Conservation (phyloP, 2,329 filamentous ascomycete genomes). For the Xylaria sp. region DNA sequence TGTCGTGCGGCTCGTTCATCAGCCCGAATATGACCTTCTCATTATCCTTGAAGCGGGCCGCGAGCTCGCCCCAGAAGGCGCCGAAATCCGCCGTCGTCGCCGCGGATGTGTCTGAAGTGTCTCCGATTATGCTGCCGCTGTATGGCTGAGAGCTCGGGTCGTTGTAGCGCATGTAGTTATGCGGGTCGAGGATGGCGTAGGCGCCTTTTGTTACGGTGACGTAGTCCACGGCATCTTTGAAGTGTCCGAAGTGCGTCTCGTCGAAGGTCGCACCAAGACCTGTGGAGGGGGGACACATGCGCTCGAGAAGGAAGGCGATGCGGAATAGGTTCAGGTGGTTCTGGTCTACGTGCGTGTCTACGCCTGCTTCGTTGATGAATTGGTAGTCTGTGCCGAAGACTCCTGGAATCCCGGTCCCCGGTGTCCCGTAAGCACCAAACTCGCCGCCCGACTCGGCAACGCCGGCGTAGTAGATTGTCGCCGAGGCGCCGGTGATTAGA, state of each 20-base stretch:
- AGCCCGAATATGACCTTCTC: slow-evolving; percentile 62
- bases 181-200: slow-evolving; percentile 62
- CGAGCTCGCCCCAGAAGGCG: slow-evolving; percentile 62
- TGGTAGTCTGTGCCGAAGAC: slow-evolving; percentile 61
- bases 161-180: slow-evolving; percentile 67
- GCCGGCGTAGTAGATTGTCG: slow-evolving; percentile 61
- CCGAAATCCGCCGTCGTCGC: slow-evolving; percentile 61
- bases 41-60: slow-evolving; percentile 57
- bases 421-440: slow-evolving; percentile 58
- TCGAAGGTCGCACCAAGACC: slow-evolving; percentile 62
- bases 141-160: slow-evolving; percentile 61
- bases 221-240: slow-evolving; percentile 61
- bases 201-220: slow-evolving; percentile 60
- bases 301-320: slow-evolving; percentile 62
- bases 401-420: slow-evolving; percentile 60
- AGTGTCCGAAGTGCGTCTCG: slow-evolving; percentile 61
- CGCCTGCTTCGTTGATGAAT: slow-evolving; percentile 59
- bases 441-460: slow-evolving; percentile 61
- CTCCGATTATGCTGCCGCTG: slow-evolving; percentile 62
- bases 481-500: slow-evolving; percentile 48
- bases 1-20: slow-evolving; percentile 64
- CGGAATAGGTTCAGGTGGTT: slow-evolving; percentile 62
- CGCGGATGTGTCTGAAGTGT: slow-evolving; percentile 56
- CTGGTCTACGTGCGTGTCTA: slow-evolving; percentile 59
- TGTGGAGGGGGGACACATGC: slow-evolving; percentile 59